These are phyloP conservation scores for Obelidium mucronatum DNA, from an alignment of 192 early-diverging fungal genomes.

Conservation along the genomic window DNA sequence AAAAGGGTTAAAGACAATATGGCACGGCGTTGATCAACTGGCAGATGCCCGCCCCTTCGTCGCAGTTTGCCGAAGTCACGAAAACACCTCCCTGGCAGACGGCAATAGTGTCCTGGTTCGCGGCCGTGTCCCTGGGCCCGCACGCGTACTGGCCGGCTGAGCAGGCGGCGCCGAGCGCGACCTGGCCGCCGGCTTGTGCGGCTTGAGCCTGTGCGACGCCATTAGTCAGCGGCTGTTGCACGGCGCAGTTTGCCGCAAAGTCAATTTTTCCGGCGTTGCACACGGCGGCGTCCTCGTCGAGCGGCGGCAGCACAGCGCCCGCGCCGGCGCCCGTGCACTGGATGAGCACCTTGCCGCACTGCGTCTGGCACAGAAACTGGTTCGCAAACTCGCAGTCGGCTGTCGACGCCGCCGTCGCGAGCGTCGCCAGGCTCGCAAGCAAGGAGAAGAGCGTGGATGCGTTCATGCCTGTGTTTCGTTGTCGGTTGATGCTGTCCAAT, in stretches of 20 bases:
- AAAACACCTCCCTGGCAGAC: constrained; percentile 5
- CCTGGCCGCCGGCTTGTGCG: not conserved
- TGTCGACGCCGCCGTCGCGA: too few species aligned
- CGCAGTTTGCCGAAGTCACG: constrained; percentile 1
- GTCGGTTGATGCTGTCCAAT: too few species aligned
- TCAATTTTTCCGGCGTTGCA: not conserved
- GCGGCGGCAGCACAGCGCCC: not conserved
- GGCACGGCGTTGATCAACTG: not conserved
- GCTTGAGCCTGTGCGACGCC: too few species aligned
- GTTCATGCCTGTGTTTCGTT: too few species aligned
- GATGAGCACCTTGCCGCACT: constrained; percentile 18
- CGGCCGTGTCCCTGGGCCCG: not conserved
- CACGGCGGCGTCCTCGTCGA: not conserved
- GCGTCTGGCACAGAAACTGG: constrained; percentile 4
- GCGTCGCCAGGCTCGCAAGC: too few species aligned
- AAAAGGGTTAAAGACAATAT: constrained; percentile 1
- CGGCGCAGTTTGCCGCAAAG: constrained; percentile 6
- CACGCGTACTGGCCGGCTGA: not conserved
- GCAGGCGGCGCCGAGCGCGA: not conserved
- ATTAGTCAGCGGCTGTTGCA: too few species aligned
- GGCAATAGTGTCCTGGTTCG: not conserved
- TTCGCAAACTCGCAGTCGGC: not conserved
- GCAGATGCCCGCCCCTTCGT: not conserved
- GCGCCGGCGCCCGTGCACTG: constrained; percentile 6
- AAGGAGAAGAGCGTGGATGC: too few species aligned